phyloP scores from a whole-genome alignment of 495 filamentous ascomycete species.

The Mytilinidion resinicola region DNA sequence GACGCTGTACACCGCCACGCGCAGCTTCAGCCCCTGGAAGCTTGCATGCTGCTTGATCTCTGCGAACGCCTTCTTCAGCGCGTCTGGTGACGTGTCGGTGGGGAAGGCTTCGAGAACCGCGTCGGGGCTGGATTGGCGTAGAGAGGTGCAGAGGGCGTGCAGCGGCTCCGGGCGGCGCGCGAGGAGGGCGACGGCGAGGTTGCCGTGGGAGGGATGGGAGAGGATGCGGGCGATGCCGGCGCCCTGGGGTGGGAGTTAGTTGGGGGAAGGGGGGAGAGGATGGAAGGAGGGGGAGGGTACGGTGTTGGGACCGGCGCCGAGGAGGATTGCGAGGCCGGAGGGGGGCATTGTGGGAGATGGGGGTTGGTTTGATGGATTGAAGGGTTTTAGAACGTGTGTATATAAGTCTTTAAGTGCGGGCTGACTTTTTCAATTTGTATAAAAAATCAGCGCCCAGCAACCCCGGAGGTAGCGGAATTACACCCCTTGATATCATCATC shows the following conservation, averaged over 20 bases:
- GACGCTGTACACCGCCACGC: constrained; percentile 42
- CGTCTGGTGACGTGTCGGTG: constrained; percentile 39
- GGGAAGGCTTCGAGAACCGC: constrained; percentile 43
- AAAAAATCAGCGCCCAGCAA: too few relatives aligned
- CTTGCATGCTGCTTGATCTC: constrained; percentile 39
- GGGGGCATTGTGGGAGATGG: constrained; percentile 36
- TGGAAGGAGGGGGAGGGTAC: constrained; percentile 19
- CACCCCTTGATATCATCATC: too few relatives aligned
- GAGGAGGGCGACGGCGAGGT: constrained; percentile 45
- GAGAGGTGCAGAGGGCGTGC: constrained; percentile 30
- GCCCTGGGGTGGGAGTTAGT: constrained; percentile 31
- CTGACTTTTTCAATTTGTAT: too few relatives aligned
- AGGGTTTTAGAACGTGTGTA: too few relatives aligned
- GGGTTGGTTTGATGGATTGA: too few relatives aligned
- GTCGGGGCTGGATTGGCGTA: constrained; percentile 35
- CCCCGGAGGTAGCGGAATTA: too few relatives aligned
- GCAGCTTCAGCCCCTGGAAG: constrained; percentile 41
- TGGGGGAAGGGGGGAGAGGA: neutral
- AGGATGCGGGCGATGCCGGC: constrained; percentile 45
- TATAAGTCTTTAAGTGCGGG: too few relatives aligned
- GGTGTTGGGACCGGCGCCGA: constrained; percentile 41
- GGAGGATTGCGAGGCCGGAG: constrained; percentile 41
- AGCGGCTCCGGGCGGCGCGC: constrained; percentile 40
- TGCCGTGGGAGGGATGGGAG: constrained; percentile 41
- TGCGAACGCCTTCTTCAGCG: constrained; percentile 36